Evolutionary conservation across 768 basidiomycete species (phyloP), one percentile per base, ranked within the genome.

Genomic region (Asterophora lycoperdoides): DNA sequence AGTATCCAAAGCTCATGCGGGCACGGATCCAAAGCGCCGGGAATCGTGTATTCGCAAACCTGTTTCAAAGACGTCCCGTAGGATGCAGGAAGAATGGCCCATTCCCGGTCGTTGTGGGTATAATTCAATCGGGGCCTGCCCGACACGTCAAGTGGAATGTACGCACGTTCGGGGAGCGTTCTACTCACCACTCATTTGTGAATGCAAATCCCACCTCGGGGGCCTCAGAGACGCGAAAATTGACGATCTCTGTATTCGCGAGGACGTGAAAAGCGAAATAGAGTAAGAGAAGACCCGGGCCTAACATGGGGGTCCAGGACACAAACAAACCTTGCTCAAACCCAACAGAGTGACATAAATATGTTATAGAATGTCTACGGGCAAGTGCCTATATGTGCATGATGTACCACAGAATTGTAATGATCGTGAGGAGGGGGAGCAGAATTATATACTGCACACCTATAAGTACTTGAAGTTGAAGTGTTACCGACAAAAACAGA

Each of bases 181-280:
- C 39, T n/a, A 41, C 70, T 62, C 29, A 70, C 65, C 68, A 67
- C 29, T 60, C 48, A 40, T 50, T 43, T 4, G 58, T 53, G 33
- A 60, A 60, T 6, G 59, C 36, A 51, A 59, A 15, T 20, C 49
- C 35, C 8, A 60, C 40, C 28, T 61, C 59, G 14, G 53, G 44
- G 5, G 53, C 56, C 35, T 62, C 62, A 13, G 63, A 56, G 39
- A 70, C 65, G 19, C 59, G 61, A 58, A 85, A 81, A 61, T 80
- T 81, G 61, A 81, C 63, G 56, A 86, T 84, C 66, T 86, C 82
- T 30, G 84, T 86, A 63, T 86, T 84, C 17, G 75, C 81, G 43
- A 65, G 55, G 9, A 52, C 62, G n/a, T 48, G 39, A 23, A 49
- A 38, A 41, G 51, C 38, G n/a, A 53, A 43, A 44, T 13, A 39